phyloP scores from a whole-genome alignment of 2,329 filamentous ascomycete genomes.

The Colletotrichum noveboracense region DNA sequence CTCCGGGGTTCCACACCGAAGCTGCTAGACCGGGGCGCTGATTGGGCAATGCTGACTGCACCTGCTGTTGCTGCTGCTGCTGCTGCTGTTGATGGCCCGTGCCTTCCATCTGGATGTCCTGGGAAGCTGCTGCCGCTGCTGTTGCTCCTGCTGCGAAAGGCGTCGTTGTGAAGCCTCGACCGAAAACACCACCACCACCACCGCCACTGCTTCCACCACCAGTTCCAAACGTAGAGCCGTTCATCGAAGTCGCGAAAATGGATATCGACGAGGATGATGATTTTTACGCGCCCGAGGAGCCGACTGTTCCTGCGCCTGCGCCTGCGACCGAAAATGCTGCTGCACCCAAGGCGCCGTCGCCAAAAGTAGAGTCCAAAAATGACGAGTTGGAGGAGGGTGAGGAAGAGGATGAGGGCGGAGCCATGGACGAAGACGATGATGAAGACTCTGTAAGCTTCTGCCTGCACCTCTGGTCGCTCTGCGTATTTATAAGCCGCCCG shows the following conservation, averaged over 20 bases:
- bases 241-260: slow-evolving; percentile 45
- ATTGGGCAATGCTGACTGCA: neutral
- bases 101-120: neutral
- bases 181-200: neutral
- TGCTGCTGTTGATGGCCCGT: neutral
- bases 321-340: neutral
- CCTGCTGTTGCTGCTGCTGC: neutral
- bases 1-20: neutral
- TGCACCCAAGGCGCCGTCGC: slow-evolving; percentile 6
- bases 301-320: slow-evolving; percentile 33
- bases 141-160: neutral
- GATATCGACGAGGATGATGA: slow-evolving; percentile 73
- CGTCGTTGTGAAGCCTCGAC: neutral
- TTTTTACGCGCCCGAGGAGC: slow-evolving; percentile 68
- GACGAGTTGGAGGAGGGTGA: slow-evolving; percentile 69
- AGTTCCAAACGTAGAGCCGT: neutral
- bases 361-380: slow-evolving; percentile 33
- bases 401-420: slow-evolving; percentile 65
- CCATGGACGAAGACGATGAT: slow-evolving; percentile 65
- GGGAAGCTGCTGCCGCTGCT: neutral
- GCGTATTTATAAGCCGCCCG: neutral
- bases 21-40: neutral
- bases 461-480: neutral
- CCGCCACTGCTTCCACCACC: neutral
- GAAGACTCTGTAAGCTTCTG: slow-evolving; percentile 47